These are phyloP conservation scores for Omphalotus guepiniiformis DNA, from an alignment of 768 basidiomycete species.

Conservation along the genomic window DNA sequence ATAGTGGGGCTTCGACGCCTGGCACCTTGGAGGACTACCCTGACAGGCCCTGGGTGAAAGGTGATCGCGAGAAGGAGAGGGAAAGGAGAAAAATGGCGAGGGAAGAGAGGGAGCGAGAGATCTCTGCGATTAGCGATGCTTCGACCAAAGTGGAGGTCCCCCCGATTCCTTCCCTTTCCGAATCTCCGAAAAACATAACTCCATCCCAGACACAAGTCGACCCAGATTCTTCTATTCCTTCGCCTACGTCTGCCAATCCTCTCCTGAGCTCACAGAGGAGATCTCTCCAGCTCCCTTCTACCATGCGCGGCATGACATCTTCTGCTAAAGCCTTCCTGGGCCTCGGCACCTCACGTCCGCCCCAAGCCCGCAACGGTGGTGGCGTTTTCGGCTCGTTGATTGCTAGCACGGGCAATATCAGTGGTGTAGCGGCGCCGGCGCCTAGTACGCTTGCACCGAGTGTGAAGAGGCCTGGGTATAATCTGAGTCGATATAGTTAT, in stretches of 20 bases:
- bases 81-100: background rate
- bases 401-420: slow-evolving; percentile 60
- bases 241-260: background rate
- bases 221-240: background rate
- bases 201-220: background rate
- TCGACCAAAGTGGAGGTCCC: background rate
- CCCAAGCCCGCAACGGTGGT: slow-evolving; percentile 44
- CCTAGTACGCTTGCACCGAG: slow-evolving; percentile 50
- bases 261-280: background rate
- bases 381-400: slow-evolving; percentile 73
- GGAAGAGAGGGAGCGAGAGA: background rate
- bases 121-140: background rate
- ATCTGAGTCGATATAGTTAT: slow-evolving; percentile 48
- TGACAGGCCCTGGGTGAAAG: background rate
- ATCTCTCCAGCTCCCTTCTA: background rate
- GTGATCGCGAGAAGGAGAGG: slow-evolving; percentile 7
- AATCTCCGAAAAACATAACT: background rate
- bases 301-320: background rate
- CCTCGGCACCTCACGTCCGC: slow-evolving; percentile 12
- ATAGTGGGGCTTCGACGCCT: background rate
- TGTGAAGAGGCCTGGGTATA: slow-evolving; percentile 59
- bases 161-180: background rate
- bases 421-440: slow-evolving; percentile 55
- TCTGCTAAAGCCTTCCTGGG: background rate
- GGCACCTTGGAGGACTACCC: background rate